Evolutionary conservation across 768 basidiomycete genomes (phyloP).

Genomic region (Lepiota venenata): DNA sequence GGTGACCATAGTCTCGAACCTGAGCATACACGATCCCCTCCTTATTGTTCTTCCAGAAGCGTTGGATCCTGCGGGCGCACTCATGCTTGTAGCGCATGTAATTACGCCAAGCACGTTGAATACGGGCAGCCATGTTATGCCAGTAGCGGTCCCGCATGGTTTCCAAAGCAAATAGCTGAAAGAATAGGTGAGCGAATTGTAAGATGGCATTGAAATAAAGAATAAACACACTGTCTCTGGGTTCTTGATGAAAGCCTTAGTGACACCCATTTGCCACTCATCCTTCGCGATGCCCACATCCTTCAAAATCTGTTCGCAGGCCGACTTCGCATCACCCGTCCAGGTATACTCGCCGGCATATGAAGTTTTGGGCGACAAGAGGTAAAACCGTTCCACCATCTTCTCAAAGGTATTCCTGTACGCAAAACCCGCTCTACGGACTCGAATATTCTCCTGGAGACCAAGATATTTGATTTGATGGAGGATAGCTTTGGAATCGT

Average conservation of each 20-base stretch:
- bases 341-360: slow-evolving; percentile 99
- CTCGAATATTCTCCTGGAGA: slow-evolving; percentile 96
- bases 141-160: slow-evolving; percentile 99
- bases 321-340: slow-evolving; percentile 86
- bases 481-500: slow-evolving; percentile 90
- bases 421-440: slow-evolving; percentile 95
- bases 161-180: slow-evolving; percentile 92
- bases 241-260: slow-evolving; percentile 99
- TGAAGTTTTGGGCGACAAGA: slow-evolving; percentile 91
- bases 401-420: slow-evolving; percentile 99
- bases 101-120: slow-evolving; percentile 95
- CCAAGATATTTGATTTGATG: slow-evolving; percentile 99
- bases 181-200: slow-evolving; percentile 8
- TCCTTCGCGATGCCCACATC: slow-evolving; percentile 96
- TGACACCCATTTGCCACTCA: slow-evolving; percentile 99
- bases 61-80: slow-evolving; percentile 90
- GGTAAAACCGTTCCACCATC: slow-evolving; percentile 98
- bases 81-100: slow-evolving; percentile 95
- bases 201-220: neutral
- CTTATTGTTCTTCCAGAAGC: slow-evolving; percentile 99
- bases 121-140: slow-evolving; percentile 99
- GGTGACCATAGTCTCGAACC: slow-evolving; percentile 92
- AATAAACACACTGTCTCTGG: slow-evolving; percentile 80
- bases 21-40: slow-evolving; percentile 87
- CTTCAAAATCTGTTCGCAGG: slow-evolving; percentile 87